Evolutionary conservation across 768 basidiomycete species (phyloP).

Genomic region (Leucocoprinus birnbaumii): DNA sequence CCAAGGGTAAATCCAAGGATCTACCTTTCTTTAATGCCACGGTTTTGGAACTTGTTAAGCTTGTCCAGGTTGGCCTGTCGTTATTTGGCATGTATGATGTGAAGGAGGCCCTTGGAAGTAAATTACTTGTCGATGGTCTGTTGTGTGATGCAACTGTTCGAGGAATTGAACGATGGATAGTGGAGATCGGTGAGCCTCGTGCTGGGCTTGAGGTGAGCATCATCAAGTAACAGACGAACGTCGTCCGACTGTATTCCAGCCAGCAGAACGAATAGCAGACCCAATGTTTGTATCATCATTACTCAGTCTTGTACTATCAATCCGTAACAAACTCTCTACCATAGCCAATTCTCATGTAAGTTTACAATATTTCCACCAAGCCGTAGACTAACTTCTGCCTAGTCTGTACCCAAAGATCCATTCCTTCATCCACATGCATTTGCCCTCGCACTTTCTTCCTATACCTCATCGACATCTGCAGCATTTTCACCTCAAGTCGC

Average conservation of each 20-base stretch:
- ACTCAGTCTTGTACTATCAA: slow-evolving; percentile 62
- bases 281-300: slow-evolving; percentile 69
- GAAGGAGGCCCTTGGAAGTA: slow-evolving; percentile 13
- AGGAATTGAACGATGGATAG: slow-evolving; percentile 66
- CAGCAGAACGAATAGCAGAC: slow-evolving; percentile 71
- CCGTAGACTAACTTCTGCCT: slow-evolving; percentile 11
- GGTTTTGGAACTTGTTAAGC: slow-evolving; percentile 74
- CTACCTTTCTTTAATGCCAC: slow-evolving; percentile 51
- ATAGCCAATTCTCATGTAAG: slow-evolving; percentile 42
- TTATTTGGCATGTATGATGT: slow-evolving; percentile 62
- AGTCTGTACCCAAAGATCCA: slow-evolving; percentile 67
- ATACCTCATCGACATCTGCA: slow-evolving; percentile 24
- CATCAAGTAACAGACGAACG: slow-evolving; percentile 2
- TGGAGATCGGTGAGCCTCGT: slow-evolving; percentile 59
- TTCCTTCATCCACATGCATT: slow-evolving; percentile 70
- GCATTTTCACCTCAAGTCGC: slow-evolving; percentile 14
- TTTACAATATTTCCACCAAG: background rate
- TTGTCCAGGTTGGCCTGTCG: slow-evolving; percentile 67
- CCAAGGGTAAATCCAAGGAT: slow-evolving; percentile 28
- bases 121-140: slow-evolving; percentile 53
- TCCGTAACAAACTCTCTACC: slow-evolving; percentile 67
- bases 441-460: slow-evolving; percentile 41
- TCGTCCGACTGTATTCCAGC: slow-evolving; percentile 30
- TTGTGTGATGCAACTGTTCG: slow-evolving; percentile 77
- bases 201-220: slow-evolving; percentile 56